Evolutionary conservation across 768 basidiomycete genomes (phyloP).

Genomic region (Boletellus ananiceps): DNA sequence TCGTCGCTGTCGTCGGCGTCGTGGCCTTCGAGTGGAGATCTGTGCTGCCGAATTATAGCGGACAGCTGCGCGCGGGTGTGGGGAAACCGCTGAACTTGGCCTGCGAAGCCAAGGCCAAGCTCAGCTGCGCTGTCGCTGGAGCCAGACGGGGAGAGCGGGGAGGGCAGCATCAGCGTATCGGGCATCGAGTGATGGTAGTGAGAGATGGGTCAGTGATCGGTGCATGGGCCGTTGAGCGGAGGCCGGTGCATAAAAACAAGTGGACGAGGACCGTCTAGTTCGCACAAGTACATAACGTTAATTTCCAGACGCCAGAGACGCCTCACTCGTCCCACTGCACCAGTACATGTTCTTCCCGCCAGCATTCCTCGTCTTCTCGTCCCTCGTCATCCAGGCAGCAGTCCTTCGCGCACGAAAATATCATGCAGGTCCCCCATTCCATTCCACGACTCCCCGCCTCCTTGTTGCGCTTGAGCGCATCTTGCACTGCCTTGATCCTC

Average conservation of each 20-base stretch:
- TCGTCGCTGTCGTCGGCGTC: conserved; percentile 60
- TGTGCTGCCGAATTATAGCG: conserved; percentile 69
- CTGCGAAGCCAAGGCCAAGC: conserved; percentile 7
- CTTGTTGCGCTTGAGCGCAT: conserved; percentile 45
- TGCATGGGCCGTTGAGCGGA: conserved; percentile 21
- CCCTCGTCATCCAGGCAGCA: conserved; percentile 53
- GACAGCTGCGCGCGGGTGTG: conserved; percentile 81
- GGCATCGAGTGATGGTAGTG: conserved; percentile 23
- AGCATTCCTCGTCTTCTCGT: conserved; percentile 39
- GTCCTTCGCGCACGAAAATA: conserved; percentile 84
- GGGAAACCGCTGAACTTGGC: conserved; percentile 51
- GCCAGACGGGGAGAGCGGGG: conserved; percentile 7
- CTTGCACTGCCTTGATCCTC: conserved; percentile 57
- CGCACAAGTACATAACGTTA: conserved; percentile 25
- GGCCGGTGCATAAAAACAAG: conserved; percentile 15
- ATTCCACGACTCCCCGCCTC: conserved; percentile 56
- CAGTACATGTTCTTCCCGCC: conserved; percentile 73
- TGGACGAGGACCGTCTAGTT: conserved; percentile 2
- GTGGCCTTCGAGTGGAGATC: conserved; percentile 46
- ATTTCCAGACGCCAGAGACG: not conserved
- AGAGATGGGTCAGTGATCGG: conserved; percentile 18
- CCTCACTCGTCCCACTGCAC: conserved; percentile 69
- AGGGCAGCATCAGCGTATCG: conserved; percentile 21
- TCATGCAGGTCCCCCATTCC: conserved; percentile 92
- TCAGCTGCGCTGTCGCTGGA: conserved; percentile 21